phyloP scores from a whole-genome alignment of 164 flowering plant species.

The Malania oleifera region DNA sequence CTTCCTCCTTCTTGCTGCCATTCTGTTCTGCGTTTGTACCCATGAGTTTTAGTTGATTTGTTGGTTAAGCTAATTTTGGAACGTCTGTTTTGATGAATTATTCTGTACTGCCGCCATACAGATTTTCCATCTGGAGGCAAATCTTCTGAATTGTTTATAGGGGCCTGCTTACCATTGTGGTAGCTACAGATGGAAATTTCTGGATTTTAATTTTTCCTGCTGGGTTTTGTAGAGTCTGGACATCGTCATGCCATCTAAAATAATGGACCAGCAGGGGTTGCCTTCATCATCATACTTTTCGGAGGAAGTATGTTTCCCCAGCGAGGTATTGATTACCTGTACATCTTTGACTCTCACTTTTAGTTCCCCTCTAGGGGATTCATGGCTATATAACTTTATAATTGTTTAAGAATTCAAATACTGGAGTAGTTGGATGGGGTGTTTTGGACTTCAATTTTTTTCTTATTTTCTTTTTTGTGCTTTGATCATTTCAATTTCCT shows the following conservation, averaged over 20 bases:
- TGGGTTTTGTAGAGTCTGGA: slow-evolving; percentile 11
- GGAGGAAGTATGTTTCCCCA: slow-evolving; percentile 34
- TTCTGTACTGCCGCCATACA: not conserved
- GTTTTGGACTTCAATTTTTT: not conserved
- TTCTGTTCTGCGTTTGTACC: not conserved
- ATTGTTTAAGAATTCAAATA: not conserved
- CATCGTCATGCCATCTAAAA: slow-evolving; percentile 40
- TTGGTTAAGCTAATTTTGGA: not conserved
- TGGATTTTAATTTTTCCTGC: not conserved
- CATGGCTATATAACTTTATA: not conserved
- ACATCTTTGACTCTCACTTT: not conserved
- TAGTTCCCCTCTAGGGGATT: not conserved
- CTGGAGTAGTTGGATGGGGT: no score
- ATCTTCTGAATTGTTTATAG: slow-evolving; percentile 4
- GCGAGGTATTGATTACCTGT: slow-evolving; percentile 33
- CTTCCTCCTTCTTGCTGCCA: no score
- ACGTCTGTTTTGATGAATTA: slow-evolving; percentile 2
- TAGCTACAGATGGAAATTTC: slow-evolving; percentile 5
- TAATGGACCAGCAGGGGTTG: slow-evolving; percentile 37
- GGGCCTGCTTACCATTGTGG: slow-evolving; percentile 7
- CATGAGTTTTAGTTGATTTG: not conserved
- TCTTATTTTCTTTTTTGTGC: not conserved
- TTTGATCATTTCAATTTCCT: not conserved
- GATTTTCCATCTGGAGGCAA: slow-evolving; percentile 2
- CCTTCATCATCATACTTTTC: slow-evolving; percentile 41